phyloP scores from a whole-genome alignment of 352 stramenopile genomes.

The Phytophthora sojae region DNA sequence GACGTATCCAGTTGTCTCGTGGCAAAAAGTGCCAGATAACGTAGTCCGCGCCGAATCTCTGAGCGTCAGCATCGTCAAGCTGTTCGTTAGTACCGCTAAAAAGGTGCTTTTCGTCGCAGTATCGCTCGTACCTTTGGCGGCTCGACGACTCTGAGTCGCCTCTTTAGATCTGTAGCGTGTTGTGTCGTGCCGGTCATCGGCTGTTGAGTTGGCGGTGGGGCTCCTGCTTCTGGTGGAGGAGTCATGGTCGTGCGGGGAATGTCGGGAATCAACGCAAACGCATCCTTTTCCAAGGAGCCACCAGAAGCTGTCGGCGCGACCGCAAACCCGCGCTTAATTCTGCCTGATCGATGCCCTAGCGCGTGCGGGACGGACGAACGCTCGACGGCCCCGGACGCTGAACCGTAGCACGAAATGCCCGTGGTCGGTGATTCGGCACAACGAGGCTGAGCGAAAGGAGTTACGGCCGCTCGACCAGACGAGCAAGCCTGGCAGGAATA shows the following conservation, averaged over 20 bases:
- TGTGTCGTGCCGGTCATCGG: not conserved
- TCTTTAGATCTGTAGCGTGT: constrained; percentile 23
- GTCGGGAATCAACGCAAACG: constrained; percentile 45
- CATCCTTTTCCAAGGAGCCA: constrained; percentile 49
- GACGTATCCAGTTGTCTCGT: constrained; percentile 57
- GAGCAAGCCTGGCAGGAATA: constrained; percentile 24
- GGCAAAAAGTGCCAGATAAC: constrained; percentile 55
- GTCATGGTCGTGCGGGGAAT: constrained; percentile 40
- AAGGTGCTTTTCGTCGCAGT: not conserved
- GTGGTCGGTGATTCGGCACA: constrained; percentile 21
- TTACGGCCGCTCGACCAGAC: constrained; percentile 19
- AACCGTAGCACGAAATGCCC: constrained; percentile 32
- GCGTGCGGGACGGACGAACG: constrained; percentile 15
- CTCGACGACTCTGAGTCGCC: constrained; percentile 27
- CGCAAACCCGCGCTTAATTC: constrained; percentile 47
- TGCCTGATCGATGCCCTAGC: constrained; percentile 32
- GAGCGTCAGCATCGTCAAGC: not conserved
- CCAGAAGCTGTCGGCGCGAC: constrained; percentile 43
- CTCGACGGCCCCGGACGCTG: constrained; percentile 27
- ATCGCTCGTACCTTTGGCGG: constrained; percentile 17
- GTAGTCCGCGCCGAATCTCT: constrained; percentile 59
- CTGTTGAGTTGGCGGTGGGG: constrained; percentile 6
- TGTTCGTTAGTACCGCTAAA: not conserved
- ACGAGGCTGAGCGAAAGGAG: constrained; percentile 20
- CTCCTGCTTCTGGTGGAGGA: constrained; percentile 40